Conservation (phyloP, 2,329 filamentous ascomycete species). For the Colletotrichum sublineola region DNA sequence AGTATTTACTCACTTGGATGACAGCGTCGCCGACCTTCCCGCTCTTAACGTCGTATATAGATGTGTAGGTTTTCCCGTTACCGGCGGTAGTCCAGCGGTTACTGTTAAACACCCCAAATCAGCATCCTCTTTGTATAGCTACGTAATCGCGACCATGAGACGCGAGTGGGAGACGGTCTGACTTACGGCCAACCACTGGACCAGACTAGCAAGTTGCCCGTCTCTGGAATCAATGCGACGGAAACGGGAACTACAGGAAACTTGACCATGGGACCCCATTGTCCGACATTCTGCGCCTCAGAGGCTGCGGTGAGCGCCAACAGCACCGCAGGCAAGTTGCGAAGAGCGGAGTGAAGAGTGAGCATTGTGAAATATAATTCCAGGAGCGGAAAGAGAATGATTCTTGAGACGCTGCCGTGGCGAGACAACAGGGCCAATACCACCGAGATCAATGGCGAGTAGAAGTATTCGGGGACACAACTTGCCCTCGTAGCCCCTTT, state of each 20-base stretch:
- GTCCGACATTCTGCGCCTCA: conserved; percentile 44
- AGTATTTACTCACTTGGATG: conserved; percentile 44
- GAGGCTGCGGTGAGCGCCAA: neutral
- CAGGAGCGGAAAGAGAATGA: neutral
- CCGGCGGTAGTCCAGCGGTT: conserved; percentile 45
- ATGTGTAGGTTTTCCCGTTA: conserved; percentile 30
- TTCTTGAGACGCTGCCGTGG: neutral
- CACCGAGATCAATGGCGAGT: neutral
- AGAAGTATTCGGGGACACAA: neutral
- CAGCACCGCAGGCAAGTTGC: conserved; percentile 17
- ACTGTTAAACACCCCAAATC: neutral
- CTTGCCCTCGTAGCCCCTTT: too few relatives aligned
- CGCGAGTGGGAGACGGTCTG: neutral
- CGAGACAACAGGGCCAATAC: too few relatives aligned
- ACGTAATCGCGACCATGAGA: too few relatives aligned
- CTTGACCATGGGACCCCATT: conserved; percentile 53
- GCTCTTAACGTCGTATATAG: conserved; percentile 29
- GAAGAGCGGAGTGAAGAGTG: conserved; percentile 6
- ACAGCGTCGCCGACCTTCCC: conserved; percentile 47
- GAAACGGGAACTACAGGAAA: conserved; percentile 54
- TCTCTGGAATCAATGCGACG: conserved; percentile 35
- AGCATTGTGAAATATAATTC: conserved; percentile 4
- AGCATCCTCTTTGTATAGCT: neutral
- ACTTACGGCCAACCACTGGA: conserved; percentile 36
- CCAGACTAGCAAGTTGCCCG: conserved; percentile 35